A percentile compares a stretch with the other conserved stretches of the same genome.
phyloP scores from a whole-genome alignment of 257 asterid species.

The Ophiorrhiza pumila region DNA sequence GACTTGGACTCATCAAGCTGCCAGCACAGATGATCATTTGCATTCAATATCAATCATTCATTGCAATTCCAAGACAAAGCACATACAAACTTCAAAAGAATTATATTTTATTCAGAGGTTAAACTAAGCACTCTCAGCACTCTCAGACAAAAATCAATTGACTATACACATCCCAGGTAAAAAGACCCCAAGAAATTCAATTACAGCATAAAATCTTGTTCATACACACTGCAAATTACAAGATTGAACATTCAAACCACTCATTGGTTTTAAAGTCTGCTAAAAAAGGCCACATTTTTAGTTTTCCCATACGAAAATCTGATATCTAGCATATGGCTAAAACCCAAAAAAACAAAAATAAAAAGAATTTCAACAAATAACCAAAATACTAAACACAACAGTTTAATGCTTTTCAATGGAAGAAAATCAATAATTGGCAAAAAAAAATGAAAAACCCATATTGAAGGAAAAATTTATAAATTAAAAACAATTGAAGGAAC shows the following conservation, averaged over 20 bases:
- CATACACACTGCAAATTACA: neutral
- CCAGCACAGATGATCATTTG: slow-evolving; percentile 19
- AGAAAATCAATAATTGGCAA: neutral
- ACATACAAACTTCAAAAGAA: neutral
- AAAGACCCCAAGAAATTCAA: neutral
- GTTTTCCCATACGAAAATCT: neutral
- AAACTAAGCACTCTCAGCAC: too few species aligned
- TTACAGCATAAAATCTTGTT: neutral
- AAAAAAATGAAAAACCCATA: neutral
- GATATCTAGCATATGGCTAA: neutral
- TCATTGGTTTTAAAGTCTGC: neutral
- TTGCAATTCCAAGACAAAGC: neutral
- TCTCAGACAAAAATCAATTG: neutral
- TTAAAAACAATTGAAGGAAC: neutral
- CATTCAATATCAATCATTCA: neutral
- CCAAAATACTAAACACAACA: neutral
- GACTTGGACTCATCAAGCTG: slow-evolving; percentile 73
- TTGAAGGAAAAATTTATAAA: neutral
- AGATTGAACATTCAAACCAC: neutral
- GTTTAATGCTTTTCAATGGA: neutral
- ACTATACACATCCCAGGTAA: neutral
- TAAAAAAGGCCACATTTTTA: neutral
- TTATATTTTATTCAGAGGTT: neutral
- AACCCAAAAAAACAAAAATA: neutral
- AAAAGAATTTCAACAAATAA: neutral